Evolutionary conservation across 805 yeast genomes (phyloP).

Genomic region (Pichia deserticola): DNA sequence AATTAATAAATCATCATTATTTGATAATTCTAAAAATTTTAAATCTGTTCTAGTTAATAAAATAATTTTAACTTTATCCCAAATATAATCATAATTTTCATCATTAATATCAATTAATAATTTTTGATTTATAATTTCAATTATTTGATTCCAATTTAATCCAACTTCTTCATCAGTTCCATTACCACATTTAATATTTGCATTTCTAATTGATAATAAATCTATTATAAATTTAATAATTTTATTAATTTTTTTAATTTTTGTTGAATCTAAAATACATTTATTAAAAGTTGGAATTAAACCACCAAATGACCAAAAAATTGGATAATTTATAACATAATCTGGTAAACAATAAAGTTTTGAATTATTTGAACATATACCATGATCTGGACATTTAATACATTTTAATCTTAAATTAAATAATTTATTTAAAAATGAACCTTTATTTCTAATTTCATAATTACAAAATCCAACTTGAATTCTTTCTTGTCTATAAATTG

Average conservation of each 20-base stretch:
- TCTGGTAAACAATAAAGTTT: conserved; percentile 68
- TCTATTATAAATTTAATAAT: conserved; percentile 61
- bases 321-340: conserved; percentile 44
- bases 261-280: conserved; percentile 74
- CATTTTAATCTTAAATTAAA: conserved; percentile 61
- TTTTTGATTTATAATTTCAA: conserved; percentile 46
- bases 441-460: conserved; percentile 33
- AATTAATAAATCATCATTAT: conserved; percentile 6
- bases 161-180: conserved; percentile 29
- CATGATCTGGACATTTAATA: conserved; percentile 75
- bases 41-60: conserved; percentile 7
- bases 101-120: conserved; percentile 21
- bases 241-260: conserved; percentile 58
- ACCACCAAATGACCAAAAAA: conserved; percentile 46
- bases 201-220: conserved; percentile 63
- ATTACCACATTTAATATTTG: conserved; percentile 37
- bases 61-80: conserved; percentile 18
- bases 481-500: conserved; percentile 45
- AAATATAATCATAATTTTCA: conserved; percentile 19
- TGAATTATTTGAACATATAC: conserved; percentile 61
- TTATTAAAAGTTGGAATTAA: conserved; percentile 52
- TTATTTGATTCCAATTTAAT: conserved; percentile 57
- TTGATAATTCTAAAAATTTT: neutral
- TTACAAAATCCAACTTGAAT: conserved; percentile 73
- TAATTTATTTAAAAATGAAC: conserved; percentile 22